Evolutionary conservation across 2,329 filamentous ascomycete genomes (phyloP), one percentile per base, ranked within the genome.

Genomic region (Fusarium neocosmosporiellum): DNA sequence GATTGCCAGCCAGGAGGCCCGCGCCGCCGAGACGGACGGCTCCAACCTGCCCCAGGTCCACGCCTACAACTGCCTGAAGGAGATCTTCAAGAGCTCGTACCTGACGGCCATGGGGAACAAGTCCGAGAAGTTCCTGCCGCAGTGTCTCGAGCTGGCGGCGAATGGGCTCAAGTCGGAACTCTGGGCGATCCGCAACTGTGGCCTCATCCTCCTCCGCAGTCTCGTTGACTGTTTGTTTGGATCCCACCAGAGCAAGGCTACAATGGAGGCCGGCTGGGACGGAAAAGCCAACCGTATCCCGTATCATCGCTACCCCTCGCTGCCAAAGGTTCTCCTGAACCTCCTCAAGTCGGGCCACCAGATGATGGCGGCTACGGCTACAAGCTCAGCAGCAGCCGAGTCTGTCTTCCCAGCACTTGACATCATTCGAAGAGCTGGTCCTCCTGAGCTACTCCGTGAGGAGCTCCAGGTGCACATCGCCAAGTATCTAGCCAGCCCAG

Each of bases 171-270:
- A 90, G 50, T 96, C 94, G 0, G 88, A 93, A 67, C 90, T 96
- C 24, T 99, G 96, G 96, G 94, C 95, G 0, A 95, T 99, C 65
- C 92, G 95, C 1, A 99, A 99, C 80, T 98, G 95, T 74, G 95
- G 95, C 2, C 84, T 98, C 36, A 93, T 98, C 83, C 89, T 99
- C 8, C 91, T 98, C 72, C 91, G 96, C 63, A 94, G 94, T 70
- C 86, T 98, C 7, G 93, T 97, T 60, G 94, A 96, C 78, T 89
- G 89, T 70, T 84, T 97, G 1, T 90, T 96, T 31, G 93, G 94
- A 18, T 94, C 91, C 0, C 91, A 90, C 63, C 92, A 94, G 81
- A 94, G 85, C 84, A 95, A 92, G 78, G 75, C 83, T 5, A 84
- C 82, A 55, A 91, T 87, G 77, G 92, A 87, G 80, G 87, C 83